These are phyloP conservation scores for Boletus rex-veris DNA, from an alignment of 768 basidiomycete genomes.

Conservation along the genomic window DNA sequence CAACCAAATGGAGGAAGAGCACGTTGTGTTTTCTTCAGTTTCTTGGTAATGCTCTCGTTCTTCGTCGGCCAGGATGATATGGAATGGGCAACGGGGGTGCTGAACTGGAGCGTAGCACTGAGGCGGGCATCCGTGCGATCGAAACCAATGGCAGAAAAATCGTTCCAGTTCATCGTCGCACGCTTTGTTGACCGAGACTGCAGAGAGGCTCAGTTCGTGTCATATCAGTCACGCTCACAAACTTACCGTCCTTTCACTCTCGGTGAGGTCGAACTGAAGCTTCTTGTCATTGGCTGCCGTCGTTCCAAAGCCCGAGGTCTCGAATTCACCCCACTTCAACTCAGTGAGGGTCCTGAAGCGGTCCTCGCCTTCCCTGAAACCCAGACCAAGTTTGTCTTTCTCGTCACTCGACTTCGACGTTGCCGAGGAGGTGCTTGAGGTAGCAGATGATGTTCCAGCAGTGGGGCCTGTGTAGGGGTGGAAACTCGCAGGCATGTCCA, in stretches of 20 bases:
- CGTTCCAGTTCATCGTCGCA: constrained; percentile 83
- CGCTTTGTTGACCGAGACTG: constrained; percentile 73
- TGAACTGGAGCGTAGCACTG: constrained; percentile 79
- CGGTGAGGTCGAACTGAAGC: constrained; percentile 90
- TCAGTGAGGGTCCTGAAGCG: constrained; percentile 80
- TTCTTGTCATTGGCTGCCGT: constrained; percentile 56
- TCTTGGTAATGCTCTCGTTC: constrained; percentile 66
- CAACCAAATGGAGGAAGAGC: constrained; percentile 83
- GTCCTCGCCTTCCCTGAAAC: constrained; percentile 52
- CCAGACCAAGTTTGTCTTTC: constrained; percentile 30
- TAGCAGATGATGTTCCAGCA: constrained; percentile 35
- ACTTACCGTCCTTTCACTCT: constrained; percentile 68
- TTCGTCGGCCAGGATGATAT: constrained; percentile 75
- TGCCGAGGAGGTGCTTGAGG: constrained; percentile 42
- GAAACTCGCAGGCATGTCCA: constrained; percentile 61
- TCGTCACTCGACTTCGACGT: constrained; percentile 32
- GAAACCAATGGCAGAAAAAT: constrained; percentile 85
- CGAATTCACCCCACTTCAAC: constrained; percentile 90
- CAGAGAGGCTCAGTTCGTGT: constrained; percentile 5
- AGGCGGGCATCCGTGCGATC: constrained; percentile 73
- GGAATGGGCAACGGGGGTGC: constrained; percentile 48
- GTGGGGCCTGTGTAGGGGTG: constrained; percentile 44
- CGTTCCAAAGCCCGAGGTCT: constrained; percentile 73
- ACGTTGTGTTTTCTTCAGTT: constrained; percentile 76
- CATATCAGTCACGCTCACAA: neutral